A percentile compares a stretch with the other conserved stretches of the same genome.
These are phyloP conservation scores for Geotrichum aggregatum DNA, from an alignment of 1,139 yeast genomes.

Conservation along the genomic window DNA sequence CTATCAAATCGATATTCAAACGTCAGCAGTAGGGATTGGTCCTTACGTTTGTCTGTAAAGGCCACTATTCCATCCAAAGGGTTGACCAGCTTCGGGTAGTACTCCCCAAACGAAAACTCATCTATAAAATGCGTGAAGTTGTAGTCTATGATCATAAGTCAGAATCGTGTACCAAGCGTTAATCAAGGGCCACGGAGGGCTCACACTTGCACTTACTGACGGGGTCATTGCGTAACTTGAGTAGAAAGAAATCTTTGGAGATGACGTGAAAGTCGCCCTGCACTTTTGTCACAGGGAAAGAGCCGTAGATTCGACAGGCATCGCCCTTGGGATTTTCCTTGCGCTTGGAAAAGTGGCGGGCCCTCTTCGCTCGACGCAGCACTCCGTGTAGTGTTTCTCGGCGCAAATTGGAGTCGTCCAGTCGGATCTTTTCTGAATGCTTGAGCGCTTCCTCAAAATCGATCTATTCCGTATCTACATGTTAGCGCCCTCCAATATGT, in stretches of 20 bases:
- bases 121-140: constrained; percentile 81
- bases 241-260: constrained; percentile 19
- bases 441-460: constrained; percentile 9
- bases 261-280: constrained; percentile 82
- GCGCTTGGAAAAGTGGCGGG: constrained; percentile 13
- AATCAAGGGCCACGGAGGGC: too few species aligned
- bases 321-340: constrained; percentile 36
- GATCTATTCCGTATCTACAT: too few species aligned
- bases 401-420: constrained; percentile 15
- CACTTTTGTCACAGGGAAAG: constrained; percentile 81
- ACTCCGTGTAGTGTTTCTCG: constrained; percentile 26
- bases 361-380: constrained; percentile 25
- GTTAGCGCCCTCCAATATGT: background rate
- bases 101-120: constrained; percentile 88
- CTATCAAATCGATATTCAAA: too few species aligned
- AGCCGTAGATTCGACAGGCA: constrained; percentile 86
- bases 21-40: background rate
- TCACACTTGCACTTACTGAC: constrained; percentile 51
- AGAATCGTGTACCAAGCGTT: too few species aligned
- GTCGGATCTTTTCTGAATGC: constrained; percentile 14
- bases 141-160: too few species aligned
- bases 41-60: constrained; percentile 40
- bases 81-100: constrained; percentile 78
- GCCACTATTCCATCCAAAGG: constrained; percentile 62
- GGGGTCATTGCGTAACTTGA: constrained; percentile 42